These are phyloP conservation scores for Septoria petroselini DNA, from an alignment of 2,329 filamentous ascomycete species.

Conservation along the genomic window DNA sequence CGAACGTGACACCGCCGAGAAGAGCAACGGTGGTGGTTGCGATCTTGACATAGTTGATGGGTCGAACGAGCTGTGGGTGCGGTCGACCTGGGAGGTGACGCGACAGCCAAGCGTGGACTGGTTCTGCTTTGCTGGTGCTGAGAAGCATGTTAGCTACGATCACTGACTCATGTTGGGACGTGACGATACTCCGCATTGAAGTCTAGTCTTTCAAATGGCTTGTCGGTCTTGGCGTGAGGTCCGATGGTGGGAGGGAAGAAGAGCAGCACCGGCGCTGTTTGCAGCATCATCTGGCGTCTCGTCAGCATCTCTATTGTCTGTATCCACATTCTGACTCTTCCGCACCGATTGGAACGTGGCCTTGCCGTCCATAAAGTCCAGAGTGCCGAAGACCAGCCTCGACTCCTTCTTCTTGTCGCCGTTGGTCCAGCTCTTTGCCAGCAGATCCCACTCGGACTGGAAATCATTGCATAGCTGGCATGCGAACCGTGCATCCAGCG, in stretches of 20 bases:
- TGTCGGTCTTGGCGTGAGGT: conserved; percentile 67
- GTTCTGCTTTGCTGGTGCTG: conserved; percentile 72
- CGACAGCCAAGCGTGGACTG: conserved; percentile 73
- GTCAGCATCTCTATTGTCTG: conserved; percentile 25
- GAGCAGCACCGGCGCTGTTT: conserved; percentile 88
- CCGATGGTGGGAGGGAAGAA: conserved; percentile 83
- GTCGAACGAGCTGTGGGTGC: conserved; percentile 74
- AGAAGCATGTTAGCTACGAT: conserved; percentile 2
- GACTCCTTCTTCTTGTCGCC: conserved; percentile 73
- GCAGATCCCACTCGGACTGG: conserved; percentile 87
- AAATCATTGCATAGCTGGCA: conserved; percentile 87
- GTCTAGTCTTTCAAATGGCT: conserved; percentile 74
- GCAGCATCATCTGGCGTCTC: conserved; percentile 72
- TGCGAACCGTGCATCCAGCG: conserved; percentile 75
- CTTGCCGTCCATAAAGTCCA: conserved; percentile 86
- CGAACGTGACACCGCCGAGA: conserved; percentile 65
- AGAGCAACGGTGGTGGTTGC: conserved; percentile 64
- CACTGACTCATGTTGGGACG: background rate
- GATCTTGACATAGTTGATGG: conserved; percentile 81
- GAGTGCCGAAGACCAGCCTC: conserved; percentile 71
- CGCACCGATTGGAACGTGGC: conserved; percentile 78
- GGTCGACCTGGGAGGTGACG: conserved; percentile 73
- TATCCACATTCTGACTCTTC: no score
- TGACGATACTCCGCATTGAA: conserved; percentile 68
- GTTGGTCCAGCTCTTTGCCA: conserved; percentile 81